Base-by-base conservation (phyloP, 192 early-diverging fungal species). In the Nowakowskiella sp. region DNA sequence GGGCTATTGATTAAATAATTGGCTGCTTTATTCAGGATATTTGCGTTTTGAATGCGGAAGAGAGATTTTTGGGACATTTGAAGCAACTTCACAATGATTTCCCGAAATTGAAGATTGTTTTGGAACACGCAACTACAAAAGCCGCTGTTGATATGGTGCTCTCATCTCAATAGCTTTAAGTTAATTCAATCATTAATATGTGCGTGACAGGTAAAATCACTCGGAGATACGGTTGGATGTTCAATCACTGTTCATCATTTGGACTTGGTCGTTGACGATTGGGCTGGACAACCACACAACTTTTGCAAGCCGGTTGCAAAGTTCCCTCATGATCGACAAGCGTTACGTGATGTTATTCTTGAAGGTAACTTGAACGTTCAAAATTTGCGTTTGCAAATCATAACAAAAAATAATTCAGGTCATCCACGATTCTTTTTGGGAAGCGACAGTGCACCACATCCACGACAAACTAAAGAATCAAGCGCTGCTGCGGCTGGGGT, bases 271-370 rank as follows among this genome's bases (percentile, higher is more conserved):
- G 85, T 94, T 0, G 95, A 98, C 60, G 93, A 98, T 67, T 98
- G 95, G 95, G 95, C 95, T 25, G 95, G 93, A 4, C 82, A 90
- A 57, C 85, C 84, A 50, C 95, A 98, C 59, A 81, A 92, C 66
- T 98, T 91, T 67, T 98, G 95, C 77, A 98, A 98, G 71, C 95
- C 95, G 26, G 95, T 98, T 21, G 95, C 95, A 26, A 98, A 98
- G 71, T 94, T 72, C 61, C 92, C 90, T 7, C 78, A 80, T 42
- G 95, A 98, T 60, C 83, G 95, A 6, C 73, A 83, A 5, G 95
- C 95, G 0, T 73, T 98, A 44, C 84, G 85, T 19, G 79, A 85
- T 8, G 77, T 91, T 6, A 70, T 94, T 32, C 76, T 71, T 50
- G 81, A 86, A 57, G 92, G 84, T 75, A 57, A 30, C 0, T 28